Evolutionary conservation across 192 early-diverging fungal species (phyloP).

Genomic region (Entomortierella beljakovae): DNA sequence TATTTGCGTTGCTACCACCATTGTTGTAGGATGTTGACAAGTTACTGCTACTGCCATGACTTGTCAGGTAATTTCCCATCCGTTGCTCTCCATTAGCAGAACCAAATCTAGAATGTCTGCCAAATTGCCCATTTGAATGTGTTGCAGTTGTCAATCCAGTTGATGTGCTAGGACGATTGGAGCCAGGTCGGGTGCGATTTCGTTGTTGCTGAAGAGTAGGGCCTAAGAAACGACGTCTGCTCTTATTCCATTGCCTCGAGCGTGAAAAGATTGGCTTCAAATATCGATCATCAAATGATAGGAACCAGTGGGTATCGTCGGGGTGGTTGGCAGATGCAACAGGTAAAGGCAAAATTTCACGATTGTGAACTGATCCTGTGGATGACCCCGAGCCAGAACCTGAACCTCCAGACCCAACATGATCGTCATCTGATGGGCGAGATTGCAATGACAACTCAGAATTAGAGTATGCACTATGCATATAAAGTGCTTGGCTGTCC

Average conservation of each 20-base stretch:
- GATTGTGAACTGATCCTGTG: constrained; percentile 27
- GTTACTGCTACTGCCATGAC: constrained; percentile 37
- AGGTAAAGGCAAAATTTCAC: constrained; percentile 29
- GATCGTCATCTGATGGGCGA: constrained; percentile 50
- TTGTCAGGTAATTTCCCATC: constrained; percentile 13
- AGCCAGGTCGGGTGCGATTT: constrained; percentile 4
- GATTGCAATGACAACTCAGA: constrained; percentile 52
- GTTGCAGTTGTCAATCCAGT: constrained; percentile 49
- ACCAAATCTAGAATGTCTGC: constrained; percentile 30
- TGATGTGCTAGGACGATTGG: not conserved
- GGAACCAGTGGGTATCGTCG: constrained; percentile 80
- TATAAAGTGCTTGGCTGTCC: constrained; percentile 33
- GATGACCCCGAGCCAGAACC: constrained; percentile 42
- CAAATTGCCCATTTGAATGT: constrained; percentile 6
- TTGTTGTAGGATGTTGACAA: constrained; percentile 11
- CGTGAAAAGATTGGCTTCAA: constrained; percentile 85
- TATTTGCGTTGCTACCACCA: not conserved
- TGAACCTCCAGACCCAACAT: constrained; percentile 29
- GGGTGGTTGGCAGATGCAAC: constrained; percentile 53
- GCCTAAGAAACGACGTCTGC: constrained; percentile 32
- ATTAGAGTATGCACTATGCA: constrained; percentile 32
- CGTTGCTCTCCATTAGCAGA: constrained; percentile 26
- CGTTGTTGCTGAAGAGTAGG: constrained; percentile 42
- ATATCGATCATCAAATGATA: constrained; percentile 84
- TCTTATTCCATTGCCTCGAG: constrained; percentile 47